Percentiles rank a stretch among this genome's conserved stretches.
These are phyloP conservation scores for Nicotiana tomentosiformis DNA, from an alignment of 257 asterid genomes.

Conservation along the genomic window DNA sequence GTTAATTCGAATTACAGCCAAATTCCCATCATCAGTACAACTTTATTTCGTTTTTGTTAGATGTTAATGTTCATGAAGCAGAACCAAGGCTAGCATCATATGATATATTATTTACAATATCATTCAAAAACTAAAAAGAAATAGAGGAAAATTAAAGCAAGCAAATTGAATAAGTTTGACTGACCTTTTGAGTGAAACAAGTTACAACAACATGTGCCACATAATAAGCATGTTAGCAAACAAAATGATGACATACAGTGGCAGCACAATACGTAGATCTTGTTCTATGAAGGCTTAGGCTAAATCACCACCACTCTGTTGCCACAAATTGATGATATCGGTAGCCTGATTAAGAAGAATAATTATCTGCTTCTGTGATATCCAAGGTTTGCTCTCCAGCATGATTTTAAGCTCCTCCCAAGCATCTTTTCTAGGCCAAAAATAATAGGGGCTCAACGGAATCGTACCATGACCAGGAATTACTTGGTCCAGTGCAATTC, in stretches of 20 bases:
- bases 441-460: conserved; percentile 40
- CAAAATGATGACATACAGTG: neutral
- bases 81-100: neutral
- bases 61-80: neutral
- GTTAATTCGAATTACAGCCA: neutral
- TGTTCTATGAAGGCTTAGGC: conserved; percentile 12
- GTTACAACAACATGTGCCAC: neutral
- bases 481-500: conserved; percentile 41
- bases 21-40: neutral
- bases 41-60: neutral
- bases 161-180: neutral
- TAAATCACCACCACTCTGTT: conserved; percentile 33
- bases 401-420: conserved; percentile 40
- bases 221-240: neutral
- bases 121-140: neutral
- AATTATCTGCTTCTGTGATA: conserved; percentile 29
- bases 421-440: conserved; percentile 48
- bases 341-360: conserved; percentile 47
- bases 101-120: neutral
- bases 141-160: neutral
- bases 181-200: neutral
- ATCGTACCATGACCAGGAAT: conserved; percentile 39
- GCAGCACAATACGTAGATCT: neutral
- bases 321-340: conserved; percentile 42
- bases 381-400: conserved; percentile 39